Conservation (phyloP, 2,329 filamentous ascomycete species). For the Botrytis aclada region DNA sequence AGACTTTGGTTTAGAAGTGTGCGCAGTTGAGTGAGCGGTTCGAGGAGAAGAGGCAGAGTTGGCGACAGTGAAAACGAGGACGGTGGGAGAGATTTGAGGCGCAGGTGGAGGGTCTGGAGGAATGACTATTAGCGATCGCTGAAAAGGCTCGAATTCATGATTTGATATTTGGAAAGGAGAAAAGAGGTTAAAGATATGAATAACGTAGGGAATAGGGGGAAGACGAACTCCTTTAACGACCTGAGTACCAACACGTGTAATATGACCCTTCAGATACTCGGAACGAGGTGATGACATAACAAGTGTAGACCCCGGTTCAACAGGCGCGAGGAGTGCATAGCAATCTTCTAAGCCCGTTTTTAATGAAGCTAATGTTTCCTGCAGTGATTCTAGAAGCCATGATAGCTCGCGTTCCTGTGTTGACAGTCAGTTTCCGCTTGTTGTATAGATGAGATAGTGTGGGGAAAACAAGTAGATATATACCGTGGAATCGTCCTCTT, state of each 20-base stretch:
- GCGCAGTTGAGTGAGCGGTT: conserved; percentile 68
- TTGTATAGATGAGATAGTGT: neutral
- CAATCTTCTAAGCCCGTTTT: conserved; percentile 53
- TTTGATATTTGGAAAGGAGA: neutral
- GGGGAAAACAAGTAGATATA: neutral
- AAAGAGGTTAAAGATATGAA: too few relatives aligned
- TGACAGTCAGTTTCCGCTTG: neutral
- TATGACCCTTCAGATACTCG: conserved; percentile 86
- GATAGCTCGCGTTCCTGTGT: conserved; percentile 36
- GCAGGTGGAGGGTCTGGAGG: conserved; percentile 68
- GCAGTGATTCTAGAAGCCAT: conserved; percentile 39
- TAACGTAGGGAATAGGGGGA: neutral
- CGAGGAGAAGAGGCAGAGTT: conserved; percentile 54
- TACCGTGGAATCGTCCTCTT: conserved; percentile 37
- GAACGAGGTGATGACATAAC: conserved; percentile 84
- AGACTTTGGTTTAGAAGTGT: conserved; percentile 79
- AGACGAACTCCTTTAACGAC: conserved; percentile 80
- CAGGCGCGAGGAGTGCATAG: conserved; percentile 78
- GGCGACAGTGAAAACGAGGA: conserved; percentile 38
- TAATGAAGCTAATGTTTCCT: conserved; percentile 36
- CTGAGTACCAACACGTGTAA: conserved; percentile 85
- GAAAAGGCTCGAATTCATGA: neutral
- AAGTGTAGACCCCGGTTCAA: conserved; percentile 82
- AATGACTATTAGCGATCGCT: neutral
- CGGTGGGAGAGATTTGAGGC: conserved; percentile 63